Conservation (phyloP, 805 yeast species). For the Lipomyces yamadae region DNA sequence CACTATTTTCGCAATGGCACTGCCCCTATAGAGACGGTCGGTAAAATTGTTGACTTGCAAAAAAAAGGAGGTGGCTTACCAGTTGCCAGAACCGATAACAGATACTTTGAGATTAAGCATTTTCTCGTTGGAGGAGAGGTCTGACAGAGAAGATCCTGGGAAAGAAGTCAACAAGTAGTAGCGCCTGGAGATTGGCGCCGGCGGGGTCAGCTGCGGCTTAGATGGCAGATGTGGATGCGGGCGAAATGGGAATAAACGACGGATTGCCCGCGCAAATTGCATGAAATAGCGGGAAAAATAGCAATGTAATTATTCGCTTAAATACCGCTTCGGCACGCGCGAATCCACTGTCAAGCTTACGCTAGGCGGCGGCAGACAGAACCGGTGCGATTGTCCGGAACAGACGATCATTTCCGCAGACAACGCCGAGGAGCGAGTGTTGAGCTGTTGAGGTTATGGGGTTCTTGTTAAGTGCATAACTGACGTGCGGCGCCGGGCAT, state of each 20-base stretch:
- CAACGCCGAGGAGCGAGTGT: background rate
- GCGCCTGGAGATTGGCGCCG: background rate
- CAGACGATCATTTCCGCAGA: too few relatives aligned
- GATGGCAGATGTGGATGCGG: background rate
- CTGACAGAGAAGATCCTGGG: background rate
- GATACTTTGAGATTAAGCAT: constrained; percentile 49
- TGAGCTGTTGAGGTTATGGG: background rate
- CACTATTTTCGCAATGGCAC: constrained; percentile 93
- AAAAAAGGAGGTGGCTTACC: constrained; percentile 50
- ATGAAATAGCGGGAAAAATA: background rate
- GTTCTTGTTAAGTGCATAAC: background rate
- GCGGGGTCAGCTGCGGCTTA: background rate
- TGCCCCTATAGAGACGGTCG: constrained; percentile 60
- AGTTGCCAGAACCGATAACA: constrained; percentile 95
- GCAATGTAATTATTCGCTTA: background rate
- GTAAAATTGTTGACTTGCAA: background rate
- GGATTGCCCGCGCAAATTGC: background rate
- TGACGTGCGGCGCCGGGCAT: background rate
- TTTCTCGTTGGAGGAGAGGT: background rate
- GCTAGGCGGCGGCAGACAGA: background rate
- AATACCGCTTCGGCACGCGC: background rate
- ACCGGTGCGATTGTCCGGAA: background rate
- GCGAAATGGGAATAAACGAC: background rate
- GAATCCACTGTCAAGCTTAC: background rate
- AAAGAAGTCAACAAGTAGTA: background rate